Evolutionary conservation across 805 yeast genomes (phyloP).

Genomic region (Lachancea sp.): DNA sequence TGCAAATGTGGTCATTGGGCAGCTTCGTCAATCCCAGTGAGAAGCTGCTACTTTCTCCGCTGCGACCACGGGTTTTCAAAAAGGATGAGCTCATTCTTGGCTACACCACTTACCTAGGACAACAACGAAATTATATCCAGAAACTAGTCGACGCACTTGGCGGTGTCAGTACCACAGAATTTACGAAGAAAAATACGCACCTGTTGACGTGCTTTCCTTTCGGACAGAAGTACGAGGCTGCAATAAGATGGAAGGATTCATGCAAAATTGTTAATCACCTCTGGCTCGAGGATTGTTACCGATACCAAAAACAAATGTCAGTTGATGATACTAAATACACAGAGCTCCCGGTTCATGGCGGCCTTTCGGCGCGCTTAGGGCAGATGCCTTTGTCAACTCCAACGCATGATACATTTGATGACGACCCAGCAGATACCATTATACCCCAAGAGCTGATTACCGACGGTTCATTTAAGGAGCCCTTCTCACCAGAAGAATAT

Average conservation of each 20-base stretch:
- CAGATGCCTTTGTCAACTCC: slow-evolving; percentile 7
- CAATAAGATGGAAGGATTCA: slow-evolving; percentile 50
- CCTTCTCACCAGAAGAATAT: neutral
- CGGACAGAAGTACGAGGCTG: slow-evolving; percentile 76
- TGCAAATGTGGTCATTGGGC: slow-evolving; percentile 51
- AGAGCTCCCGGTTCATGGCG: slow-evolving; percentile 11
- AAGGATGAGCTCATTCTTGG: slow-evolving; percentile 53
- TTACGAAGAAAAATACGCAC: slow-evolving; percentile 62
- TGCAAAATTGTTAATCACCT: slow-evolving; percentile 58
- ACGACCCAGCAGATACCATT: slow-evolving; percentile 1
- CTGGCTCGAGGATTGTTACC: slow-evolving; percentile 81
- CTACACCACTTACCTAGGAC: slow-evolving; percentile 80
- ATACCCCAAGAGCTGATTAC: neutral
- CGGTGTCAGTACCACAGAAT: slow-evolving; percentile 62
- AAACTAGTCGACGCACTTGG: slow-evolving; percentile 62
- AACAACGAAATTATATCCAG: slow-evolving; percentile 67
- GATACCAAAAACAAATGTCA: slow-evolving; percentile 3
- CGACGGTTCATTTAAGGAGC: neutral
- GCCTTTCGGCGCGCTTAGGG: slow-evolving; percentile 12
- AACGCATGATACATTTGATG: neutral
- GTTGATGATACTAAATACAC: neutral
- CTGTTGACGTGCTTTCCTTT: slow-evolving; percentile 57
- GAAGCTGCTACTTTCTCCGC: slow-evolving; percentile 67
- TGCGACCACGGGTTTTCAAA: slow-evolving; percentile 40
- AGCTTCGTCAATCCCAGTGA: slow-evolving; percentile 49